Conservation (phyloP, 2,329 filamentous ascomycete species). For the Pseudocercospora macadamiae region DNA sequence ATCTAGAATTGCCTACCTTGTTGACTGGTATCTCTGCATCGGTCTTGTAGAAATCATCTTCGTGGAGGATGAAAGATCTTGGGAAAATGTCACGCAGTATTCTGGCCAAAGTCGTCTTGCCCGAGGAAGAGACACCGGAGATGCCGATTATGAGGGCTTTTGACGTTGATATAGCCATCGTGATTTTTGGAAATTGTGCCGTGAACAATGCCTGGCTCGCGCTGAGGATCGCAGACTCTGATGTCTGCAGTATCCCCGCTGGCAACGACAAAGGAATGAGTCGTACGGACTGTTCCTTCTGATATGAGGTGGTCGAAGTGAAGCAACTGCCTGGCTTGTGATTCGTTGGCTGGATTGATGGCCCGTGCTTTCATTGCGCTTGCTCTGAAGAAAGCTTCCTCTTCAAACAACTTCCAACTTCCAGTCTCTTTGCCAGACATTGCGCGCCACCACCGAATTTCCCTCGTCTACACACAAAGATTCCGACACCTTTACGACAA, state of each 20-base stretch:
- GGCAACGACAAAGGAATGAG: too few species aligned
- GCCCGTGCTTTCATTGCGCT: too few species aligned
- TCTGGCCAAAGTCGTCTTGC: slow-evolving; percentile 90
- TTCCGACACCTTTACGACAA: neutral
- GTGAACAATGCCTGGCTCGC: neutral
- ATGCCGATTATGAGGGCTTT: slow-evolving; percentile 71
- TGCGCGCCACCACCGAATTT: too few species aligned
- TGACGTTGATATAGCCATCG: slow-evolving; percentile 2
- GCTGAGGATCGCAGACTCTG: too few species aligned
- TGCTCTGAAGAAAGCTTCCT: too few species aligned
- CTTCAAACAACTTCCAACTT: neutral
- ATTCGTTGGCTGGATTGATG: too few species aligned
- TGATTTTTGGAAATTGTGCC: neutral
- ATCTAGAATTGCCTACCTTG: slow-evolving; percentile 3
- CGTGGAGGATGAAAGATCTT: slow-evolving; percentile 79
- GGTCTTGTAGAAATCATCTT: slow-evolving; percentile 92
- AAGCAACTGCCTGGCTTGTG: too few species aligned
- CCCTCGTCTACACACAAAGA: too few species aligned
- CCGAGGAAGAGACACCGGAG: slow-evolving; percentile 87
- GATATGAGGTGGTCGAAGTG: too few species aligned
- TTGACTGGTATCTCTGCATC: slow-evolving; percentile 67
- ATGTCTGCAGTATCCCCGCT: too few species aligned
- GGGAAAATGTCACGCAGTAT: slow-evolving; percentile 78
- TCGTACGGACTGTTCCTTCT: too few species aligned
- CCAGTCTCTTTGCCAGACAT: neutral